phyloP scores from a whole-genome alignment of 2,329 filamentous ascomycete species.

The Pseudocercospora vitis region DNA sequence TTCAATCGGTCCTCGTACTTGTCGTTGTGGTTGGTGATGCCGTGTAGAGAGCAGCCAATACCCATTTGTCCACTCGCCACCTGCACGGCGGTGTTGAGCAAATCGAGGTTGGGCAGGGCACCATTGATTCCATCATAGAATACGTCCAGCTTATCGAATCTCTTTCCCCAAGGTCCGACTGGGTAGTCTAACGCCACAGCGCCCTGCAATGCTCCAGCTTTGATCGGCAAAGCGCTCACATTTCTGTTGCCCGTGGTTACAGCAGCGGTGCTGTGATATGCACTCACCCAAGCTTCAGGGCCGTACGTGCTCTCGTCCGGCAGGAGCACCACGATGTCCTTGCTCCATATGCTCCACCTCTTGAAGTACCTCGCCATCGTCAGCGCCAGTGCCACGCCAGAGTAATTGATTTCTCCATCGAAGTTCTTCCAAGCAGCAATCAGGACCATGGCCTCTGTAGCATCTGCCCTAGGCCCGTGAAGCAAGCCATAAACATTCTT shows the following conservation, averaged over 20 bases:
- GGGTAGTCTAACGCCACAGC: slow-evolving; percentile 93
- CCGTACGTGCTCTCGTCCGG: slow-evolving; percentile 86
- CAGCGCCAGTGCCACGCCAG: slow-evolving; percentile 81
- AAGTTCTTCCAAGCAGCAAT: slow-evolving; percentile 87
- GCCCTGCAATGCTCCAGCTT: slow-evolving; percentile 89
- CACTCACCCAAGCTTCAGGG: slow-evolving; percentile 95
- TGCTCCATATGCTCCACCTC: slow-evolving; percentile 97
- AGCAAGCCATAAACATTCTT: slow-evolving; percentile 94
- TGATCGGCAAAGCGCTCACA: slow-evolving; percentile 77
- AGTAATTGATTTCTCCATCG: slow-evolving; percentile 74
- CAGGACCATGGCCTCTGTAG: slow-evolving; percentile 93
- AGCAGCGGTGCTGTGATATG: slow-evolving; percentile 89
- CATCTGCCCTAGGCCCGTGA: slow-evolving; percentile 90
- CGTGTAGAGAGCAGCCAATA: slow-evolving; percentile 77
- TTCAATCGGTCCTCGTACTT: slow-evolving; percentile 77
- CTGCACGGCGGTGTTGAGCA: slow-evolving; percentile 89
- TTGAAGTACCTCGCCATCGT: slow-evolving; percentile 94
- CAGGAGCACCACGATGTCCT: slow-evolving; percentile 92
- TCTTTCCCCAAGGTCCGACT: slow-evolving; percentile 63
- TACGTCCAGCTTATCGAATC: slow-evolving; percentile 85
- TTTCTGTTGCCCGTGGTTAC: slow-evolving; percentile 49
- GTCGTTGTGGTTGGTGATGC: slow-evolving; percentile 76
- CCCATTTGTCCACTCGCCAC: slow-evolving; percentile 92
- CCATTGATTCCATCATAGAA: slow-evolving; percentile 96
- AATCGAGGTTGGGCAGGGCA: slow-evolving; percentile 89